Conservation (phyloP, 2,329 filamentous ascomycete genomes). For the Penicillium crustosum region DNA sequence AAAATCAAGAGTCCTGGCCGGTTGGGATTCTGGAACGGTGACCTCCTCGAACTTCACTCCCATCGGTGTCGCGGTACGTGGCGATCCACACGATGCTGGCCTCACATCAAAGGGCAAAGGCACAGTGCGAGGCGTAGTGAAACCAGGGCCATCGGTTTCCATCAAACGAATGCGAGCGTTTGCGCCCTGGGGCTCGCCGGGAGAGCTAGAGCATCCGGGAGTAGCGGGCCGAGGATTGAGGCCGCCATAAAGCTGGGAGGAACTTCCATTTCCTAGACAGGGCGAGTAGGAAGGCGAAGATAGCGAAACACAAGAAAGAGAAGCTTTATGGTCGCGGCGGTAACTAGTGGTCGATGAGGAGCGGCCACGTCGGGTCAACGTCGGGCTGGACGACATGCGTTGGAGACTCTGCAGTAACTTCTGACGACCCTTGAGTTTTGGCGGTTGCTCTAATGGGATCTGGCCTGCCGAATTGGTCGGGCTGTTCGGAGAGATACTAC, state of each 20-base stretch:
- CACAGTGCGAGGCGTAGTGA: constrained; percentile 50
- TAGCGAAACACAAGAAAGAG: constrained; percentile 65
- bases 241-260: constrained; percentile 57
- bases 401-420: constrained; percentile 72
- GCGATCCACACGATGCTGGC: constrained; percentile 46
- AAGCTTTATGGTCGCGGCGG: constrained; percentile 61
- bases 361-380: constrained; percentile 63
- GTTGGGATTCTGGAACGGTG: constrained; percentile 28
- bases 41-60: constrained; percentile 19
- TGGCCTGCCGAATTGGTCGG: constrained; percentile 36
- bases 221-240: constrained; percentile 59
- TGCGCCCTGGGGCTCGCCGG: constrained; percentile 52
- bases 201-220: constrained; percentile 44
- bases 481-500: constrained; percentile 35
- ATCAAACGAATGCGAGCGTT: constrained; percentile 58
- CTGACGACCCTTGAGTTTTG: constrained; percentile 67
- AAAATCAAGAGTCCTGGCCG: constrained; percentile 59
- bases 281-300: constrained; percentile 54
- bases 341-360: constrained; percentile 64
- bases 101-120: constrained; percentile 65
- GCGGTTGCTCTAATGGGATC: constrained; percentile 43
- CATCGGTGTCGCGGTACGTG: constrained; percentile 16
- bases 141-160: constrained; percentile 48
- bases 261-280: constrained; percentile 56
- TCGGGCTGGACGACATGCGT: constrained; percentile 78